Base-by-base conservation (phyloP, 306 rosid genomes). In the Vigna unguiculata region DNA sequence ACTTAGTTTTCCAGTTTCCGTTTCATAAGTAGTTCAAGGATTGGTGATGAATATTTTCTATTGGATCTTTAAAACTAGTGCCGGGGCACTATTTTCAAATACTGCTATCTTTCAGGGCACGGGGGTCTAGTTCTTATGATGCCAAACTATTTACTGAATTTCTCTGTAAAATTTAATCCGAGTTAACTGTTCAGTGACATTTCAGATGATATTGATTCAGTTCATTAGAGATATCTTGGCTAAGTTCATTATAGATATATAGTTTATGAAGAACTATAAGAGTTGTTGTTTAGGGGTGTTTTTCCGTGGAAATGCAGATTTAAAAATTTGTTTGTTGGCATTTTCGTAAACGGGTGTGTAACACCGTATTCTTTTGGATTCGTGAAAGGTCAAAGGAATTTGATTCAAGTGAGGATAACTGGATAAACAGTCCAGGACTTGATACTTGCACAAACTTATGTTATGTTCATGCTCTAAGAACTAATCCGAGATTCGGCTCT, bases 401-500 rank as follows among this genome's bases (percentile, higher is more conserved):
- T 78, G 74, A 78, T 53, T 34, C 51, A 53, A 51, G 52, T 63
- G 21, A 52, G 58, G 69, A 53, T 69, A 10, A 61, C 45, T 40
- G 13, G 45, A 40, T 40, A 40, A 40, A 65, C 13, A 22, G 4
- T 80, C 64, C 48, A n/a, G 28, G 32, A 53, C 52, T 43, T 71
- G 48, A 46, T 71, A 64, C 47, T 77, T 63, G 32, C 17, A 53
- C 55, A 38, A 36, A 72, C 13, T 80, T 58, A 63, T 59, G 48
- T n/a, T 61, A 47, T 57, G 59, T 67, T 74, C 34, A 22, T 62
- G 28, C 36, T 57, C 53, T 12, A 55, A 65, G 68, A 71, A 61
- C 64, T 83, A 47, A 80, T 67, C 49, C 22, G 36, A 65, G 74
- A 46, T 25, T 69, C 81, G 75, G 81, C 48, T 74, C 51, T 28